Percentiles rank a stretch among this genome's conserved stretches.
phyloP scores from a whole-genome alignment of 208 protist species.

The Strigomonas galati region DNA sequence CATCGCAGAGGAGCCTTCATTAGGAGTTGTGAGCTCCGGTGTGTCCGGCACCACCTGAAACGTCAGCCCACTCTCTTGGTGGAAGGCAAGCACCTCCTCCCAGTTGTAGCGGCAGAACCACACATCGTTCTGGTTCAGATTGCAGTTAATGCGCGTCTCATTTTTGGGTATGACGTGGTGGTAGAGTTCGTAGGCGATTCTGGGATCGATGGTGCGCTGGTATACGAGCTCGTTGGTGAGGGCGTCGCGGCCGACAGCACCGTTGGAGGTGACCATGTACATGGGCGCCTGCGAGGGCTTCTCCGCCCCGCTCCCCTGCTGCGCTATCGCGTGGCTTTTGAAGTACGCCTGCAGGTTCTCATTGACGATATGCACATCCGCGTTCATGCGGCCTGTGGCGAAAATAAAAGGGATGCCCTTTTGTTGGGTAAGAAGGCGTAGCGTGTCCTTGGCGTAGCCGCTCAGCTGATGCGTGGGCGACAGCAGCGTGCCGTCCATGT shows the following conservation, averaged over 20 bases:
- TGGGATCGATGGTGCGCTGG: constrained; percentile 23
- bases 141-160: constrained; percentile 43
- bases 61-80: constrained; percentile 34
- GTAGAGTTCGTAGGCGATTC: constrained; percentile 34
- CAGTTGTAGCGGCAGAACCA: constrained; percentile 53
- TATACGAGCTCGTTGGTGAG: constrained; percentile 25
- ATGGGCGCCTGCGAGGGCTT: not conserved
- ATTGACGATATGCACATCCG: constrained; percentile 34
- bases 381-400: constrained; percentile 48
- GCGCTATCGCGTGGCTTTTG: not conserved
- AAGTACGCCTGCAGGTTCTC: constrained; percentile 39
- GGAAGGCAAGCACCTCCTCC: constrained; percentile 33
- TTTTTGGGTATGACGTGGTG: constrained; percentile 13
- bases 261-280: constrained; percentile 61
- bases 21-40: not conserved
- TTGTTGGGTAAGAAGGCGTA: constrained; percentile 34
- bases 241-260: constrained; percentile 48
- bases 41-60: constrained; percentile 20
- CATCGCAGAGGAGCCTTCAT: not conserved
- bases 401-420: constrained; percentile 35
- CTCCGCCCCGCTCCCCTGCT: not conserved
- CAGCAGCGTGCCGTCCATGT: constrained; percentile 65
- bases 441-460: constrained; percentile 38
- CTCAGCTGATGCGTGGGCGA: constrained; percentile 34
- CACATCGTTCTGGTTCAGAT: constrained; percentile 51